Evolutionary conservation across 371 early-diverging fungal species (phyloP), one percentile per base, ranked within the genome.

Genomic region (Entomophthora muscae): DNA sequence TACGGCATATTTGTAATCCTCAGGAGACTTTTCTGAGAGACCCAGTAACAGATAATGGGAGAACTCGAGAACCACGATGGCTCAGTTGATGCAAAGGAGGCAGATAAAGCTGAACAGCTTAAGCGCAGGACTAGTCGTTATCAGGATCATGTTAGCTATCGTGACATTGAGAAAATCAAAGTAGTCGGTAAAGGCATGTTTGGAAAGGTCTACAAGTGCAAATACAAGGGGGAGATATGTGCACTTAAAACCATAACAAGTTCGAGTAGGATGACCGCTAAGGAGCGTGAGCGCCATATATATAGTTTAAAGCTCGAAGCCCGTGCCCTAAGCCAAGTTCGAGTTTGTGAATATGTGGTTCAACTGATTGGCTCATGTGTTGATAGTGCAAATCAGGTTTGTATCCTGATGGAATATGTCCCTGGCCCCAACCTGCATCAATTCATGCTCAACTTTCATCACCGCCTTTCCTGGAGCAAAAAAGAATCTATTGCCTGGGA

Each of bases 391-490:
- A 32, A 59, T 27, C 60, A 32, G 7, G n/a, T 29, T 17, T 59
- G 60, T 32, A 32, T 59, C 3, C 33, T 59, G 5, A 59, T 59
- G 60, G 60, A 59, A 29, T 59, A 32, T 32, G 60, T 59, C 12
- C 31, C 31, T 32, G 60, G 60, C 5, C 31, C 31, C 7, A 59
- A 59, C 23, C 10, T 59, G 22, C 31, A 30, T 24, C 31, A 59
- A 32, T 59, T 59, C 42, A 59, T 59, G 31, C 33, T 17, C 3
- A 32, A 59, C 2, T 30, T 32, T 32, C 33, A 32, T 27, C 31
- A 59, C 7, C 31, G 33, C 10, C 17, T 32, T 23, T n/a, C 31
- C 10, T 59, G 60, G 60, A 28, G 10, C 17, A 32, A 32, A 24
- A 59, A 32, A 26, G 60, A 59, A 32, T 21, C 32, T n/a, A 23